These are phyloP conservation scores for Lentinula sp. DNA, from an alignment of 768 basidiomycete species.

Conservation along the genomic window DNA sequence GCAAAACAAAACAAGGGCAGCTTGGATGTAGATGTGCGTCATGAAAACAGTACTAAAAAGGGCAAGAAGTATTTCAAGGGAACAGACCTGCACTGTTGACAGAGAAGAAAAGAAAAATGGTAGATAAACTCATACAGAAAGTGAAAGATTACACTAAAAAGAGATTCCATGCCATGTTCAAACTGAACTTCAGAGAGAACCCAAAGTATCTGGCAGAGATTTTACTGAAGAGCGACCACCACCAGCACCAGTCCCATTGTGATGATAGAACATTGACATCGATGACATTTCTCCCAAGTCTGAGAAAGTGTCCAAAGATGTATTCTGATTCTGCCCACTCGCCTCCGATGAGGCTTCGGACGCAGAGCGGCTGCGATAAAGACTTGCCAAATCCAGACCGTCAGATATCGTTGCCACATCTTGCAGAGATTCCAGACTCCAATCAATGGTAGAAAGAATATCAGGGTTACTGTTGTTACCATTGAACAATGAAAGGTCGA, in stretches of 20 bases:
- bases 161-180: not conserved
- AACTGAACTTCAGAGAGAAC: not conserved
- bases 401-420: not conserved
- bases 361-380: not conserved
- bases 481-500: not conserved
- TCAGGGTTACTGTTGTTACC: not conserved
- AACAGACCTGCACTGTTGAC: not conserved
- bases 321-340: not conserved
- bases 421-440: not conserved
- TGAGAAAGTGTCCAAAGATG: not conserved
- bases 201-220: conserved; percentile 3
- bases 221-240: conserved; percentile 3
- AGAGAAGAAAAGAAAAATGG: not conserved
- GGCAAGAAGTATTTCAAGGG: no score
- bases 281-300: conserved; percentile 3
- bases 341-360: not conserved
- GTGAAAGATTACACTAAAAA: not conserved
- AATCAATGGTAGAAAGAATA: not conserved
- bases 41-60: no score
- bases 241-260: not conserved
- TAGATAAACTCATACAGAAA: not conserved
- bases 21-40: no score
- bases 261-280: conserved; percentile 5
- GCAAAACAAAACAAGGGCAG: no score
- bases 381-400: not conserved